Percentiles rank a stretch among this genome's conserved stretches.
These are phyloP conservation scores for Beauveria medogensis DNA, from an alignment of 2,329 filamentous ascomycete species.

Conservation along the genomic window DNA sequence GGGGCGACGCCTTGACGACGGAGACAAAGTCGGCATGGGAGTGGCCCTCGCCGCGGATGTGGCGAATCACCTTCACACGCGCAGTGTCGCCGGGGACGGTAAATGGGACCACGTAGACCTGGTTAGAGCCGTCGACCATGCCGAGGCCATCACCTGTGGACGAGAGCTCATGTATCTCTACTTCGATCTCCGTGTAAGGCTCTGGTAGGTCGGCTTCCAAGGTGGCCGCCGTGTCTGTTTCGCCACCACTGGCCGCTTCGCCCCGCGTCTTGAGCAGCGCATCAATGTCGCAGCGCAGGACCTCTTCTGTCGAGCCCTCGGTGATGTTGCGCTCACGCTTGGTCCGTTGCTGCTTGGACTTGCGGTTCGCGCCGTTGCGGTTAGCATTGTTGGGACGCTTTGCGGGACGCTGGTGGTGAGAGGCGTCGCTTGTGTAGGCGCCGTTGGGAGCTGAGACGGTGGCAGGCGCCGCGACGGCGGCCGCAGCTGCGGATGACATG, in stretches of 20 bases:
- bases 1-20: constrained; percentile 62
- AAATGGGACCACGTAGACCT: constrained; percentile 83
- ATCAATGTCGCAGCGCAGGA: constrained; percentile 56
- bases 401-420: background rate
- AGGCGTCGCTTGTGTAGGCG: background rate
- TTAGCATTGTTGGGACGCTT: constrained; percentile 10
- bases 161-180: constrained; percentile 74
- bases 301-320: constrained; percentile 57
- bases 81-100: constrained; percentile 76
- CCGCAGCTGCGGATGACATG: background rate
- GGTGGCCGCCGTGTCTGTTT: constrained; percentile 6
- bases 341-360: constrained; percentile 39
- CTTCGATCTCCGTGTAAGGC: constrained; percentile 66
- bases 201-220: constrained; percentile 43
- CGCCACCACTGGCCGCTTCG: constrained; percentile 17
- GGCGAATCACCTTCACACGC: constrained; percentile 69
- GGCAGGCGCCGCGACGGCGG: background rate
- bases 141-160: constrained; percentile 91
- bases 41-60: constrained; percentile 58
- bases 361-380: constrained; percentile 11
- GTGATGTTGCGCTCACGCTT: constrained; percentile 53
- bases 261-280: constrained; percentile 40
- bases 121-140: constrained; percentile 47
- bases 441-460: background rate
- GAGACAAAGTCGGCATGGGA: constrained; percentile 76